Conservation (phyloP, 164 flowering plant species). For the Cinnamomum chago region DNA sequence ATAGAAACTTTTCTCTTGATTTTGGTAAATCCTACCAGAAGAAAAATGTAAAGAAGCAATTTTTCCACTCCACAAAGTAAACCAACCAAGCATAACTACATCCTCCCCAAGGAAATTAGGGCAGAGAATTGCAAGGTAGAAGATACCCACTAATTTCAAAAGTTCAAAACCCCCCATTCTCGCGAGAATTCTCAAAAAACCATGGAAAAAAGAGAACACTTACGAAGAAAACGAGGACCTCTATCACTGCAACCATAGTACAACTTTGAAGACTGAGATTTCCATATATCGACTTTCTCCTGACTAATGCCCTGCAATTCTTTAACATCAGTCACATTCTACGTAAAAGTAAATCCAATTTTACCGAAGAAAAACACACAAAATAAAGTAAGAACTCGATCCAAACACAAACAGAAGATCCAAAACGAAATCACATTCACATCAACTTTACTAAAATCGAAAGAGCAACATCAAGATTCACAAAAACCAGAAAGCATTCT, state of each 20-base stretch:
- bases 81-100: not conserved
- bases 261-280: slow-evolving; percentile 57
- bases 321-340: not conserved
- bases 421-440: no score
- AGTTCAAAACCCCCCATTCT: not conserved
- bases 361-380: no score
- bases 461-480: not conserved
- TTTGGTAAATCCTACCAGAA: not conserved
- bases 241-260: slow-evolving; percentile 78
- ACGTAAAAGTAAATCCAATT: not conserved
- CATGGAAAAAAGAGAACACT: slow-evolving; percentile 24
- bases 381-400: not conserved
- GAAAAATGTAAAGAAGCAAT: not conserved
- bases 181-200: not conserved
- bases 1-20: not conserved
- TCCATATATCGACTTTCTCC: slow-evolving; percentile 73
- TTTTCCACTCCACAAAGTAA: not conserved
- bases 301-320: slow-evolving; percentile 19
- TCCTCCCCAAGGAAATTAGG: not conserved
- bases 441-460: not conserved
- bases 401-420: no score
- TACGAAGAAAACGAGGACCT: slow-evolving; percentile 62
- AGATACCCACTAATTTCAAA: no score
- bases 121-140: no score
- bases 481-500: not conserved